A percentile compares a stretch with the other conserved stretches of the same genome.
These are phyloP conservation scores for Russula earlei DNA, from an alignment of 768 basidiomycete genomes.

Conservation along the genomic window DNA sequence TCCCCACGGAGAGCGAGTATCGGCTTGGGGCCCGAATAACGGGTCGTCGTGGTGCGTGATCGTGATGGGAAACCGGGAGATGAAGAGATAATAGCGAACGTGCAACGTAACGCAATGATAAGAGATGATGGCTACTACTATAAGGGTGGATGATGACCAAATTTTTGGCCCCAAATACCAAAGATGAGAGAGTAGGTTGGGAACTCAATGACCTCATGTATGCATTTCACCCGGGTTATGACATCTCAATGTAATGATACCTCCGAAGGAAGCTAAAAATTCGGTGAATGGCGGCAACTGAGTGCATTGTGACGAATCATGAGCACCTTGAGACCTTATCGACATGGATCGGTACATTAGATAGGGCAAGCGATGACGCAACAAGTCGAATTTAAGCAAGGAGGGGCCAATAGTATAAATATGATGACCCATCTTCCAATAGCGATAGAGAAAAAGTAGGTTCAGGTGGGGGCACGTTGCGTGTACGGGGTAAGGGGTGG, in stretches of 20 bases:
- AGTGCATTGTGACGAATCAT: background rate
- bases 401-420: constrained; percentile 5
- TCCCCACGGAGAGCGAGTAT: constrained; percentile 1
- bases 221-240: background rate
- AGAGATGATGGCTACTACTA: constrained; percentile 2
- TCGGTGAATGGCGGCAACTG: background rate
- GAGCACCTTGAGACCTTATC: constrained; percentile 11
- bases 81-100: background rate
- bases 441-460: constrained; percentile 9
- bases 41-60: constrained; percentile 2
- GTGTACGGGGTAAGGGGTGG: constrained; percentile 1
- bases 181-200: constrained; percentile 2
- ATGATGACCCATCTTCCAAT: constrained; percentile 7
- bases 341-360: constrained; percentile 2
- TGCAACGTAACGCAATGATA: background rate
- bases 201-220: constrained; percentile 13
- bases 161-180: background rate
- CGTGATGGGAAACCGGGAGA: background rate
- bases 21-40: background rate
- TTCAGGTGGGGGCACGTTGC: constrained; percentile 2
- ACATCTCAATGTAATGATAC: background rate
- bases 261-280: constrained; percentile 9
- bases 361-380: constrained; percentile 16
- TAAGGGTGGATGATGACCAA: constrained; percentile 1
- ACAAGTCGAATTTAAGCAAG: constrained; percentile 1